Evolutionary conservation across 306 rosid genomes (phyloP), one percentile per base, ranked within the genome.

Genomic region (Macrotyloma uniflorum): DNA sequence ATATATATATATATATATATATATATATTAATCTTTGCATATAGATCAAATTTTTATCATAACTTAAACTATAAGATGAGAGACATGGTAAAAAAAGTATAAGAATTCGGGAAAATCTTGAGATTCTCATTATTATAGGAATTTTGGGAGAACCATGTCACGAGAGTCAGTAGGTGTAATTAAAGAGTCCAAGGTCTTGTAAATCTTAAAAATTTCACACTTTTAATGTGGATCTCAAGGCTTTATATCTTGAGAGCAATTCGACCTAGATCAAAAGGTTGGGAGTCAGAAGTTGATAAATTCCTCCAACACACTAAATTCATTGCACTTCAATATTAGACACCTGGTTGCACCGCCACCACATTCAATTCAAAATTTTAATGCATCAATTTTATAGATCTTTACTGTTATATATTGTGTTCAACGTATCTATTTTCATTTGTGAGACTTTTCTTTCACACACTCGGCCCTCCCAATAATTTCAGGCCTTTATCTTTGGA

Each of bases 401-500:
- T 2, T 14, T 14, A 5, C 14, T 9, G 9, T 38, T 38, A n/a
- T 38, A 8, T 38, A 10, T 38, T 2, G 42, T 58, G 1, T 57
- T 57, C 4, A 11, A 26, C 19, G 30, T 24, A 1, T 57, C 1
- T 1, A 26, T 13, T 58, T 14, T 58, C 5, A 6, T 58, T 8
- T 57, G 2, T 1, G 5, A 13, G 6, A 58, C 38, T 58, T 20
- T 8, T 26, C 13, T 57, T 58, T 58, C n/a, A 5, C 35, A 58
- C 32, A 38, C 43, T 38, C 13, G 2, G 1, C 12, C 6, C 57
- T 50, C 26, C 13, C 61, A 9, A 54, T 22, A 22, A 54, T 9
- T 54, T 10, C 36, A 57, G 23, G 69, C 69, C 51, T 26, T 70
- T 40, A 9, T 20, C 51, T 46, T 30, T 65, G 51, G 51, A 80